phyloP scores from a whole-genome alignment of 2,329 filamentous ascomycete genomes.

The Cladorrhinum sp. region DNA sequence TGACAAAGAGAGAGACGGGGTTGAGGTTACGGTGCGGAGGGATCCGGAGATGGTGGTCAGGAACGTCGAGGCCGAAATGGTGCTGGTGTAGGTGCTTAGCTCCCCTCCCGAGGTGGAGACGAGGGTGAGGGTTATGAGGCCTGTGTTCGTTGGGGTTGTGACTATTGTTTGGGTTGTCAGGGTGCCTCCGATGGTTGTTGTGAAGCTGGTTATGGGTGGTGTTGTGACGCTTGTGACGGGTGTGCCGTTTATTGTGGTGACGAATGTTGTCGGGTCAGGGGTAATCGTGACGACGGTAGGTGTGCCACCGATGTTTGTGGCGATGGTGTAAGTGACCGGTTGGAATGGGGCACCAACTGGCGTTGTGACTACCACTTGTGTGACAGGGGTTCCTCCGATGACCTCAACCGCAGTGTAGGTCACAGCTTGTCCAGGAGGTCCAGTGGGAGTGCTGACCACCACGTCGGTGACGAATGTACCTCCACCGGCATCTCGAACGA shows the following conservation, averaged over 20 bases:
- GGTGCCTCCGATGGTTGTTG: conserved; percentile 29
- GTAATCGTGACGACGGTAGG: conserved; percentile 26
- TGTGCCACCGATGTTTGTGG: conserved; percentile 28
- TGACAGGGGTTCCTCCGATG: conserved; percentile 23
- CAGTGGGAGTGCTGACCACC: conserved; percentile 17
- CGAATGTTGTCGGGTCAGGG: conserved; percentile 25
- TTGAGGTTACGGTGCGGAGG: conserved; percentile 31
- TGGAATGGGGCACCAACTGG: conserved; percentile 19
- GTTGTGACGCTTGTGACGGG: conserved; percentile 28
- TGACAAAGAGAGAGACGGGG: conserved; percentile 24
- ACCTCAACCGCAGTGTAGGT: conserved; percentile 22
- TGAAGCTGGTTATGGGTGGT: conserved; percentile 26
- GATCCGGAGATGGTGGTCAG: conserved; percentile 30
- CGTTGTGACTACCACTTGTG: conserved; percentile 23
- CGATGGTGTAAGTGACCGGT: conserved; percentile 27
- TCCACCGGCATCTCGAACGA: conserved; percentile 13
- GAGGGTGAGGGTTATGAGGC: conserved; percentile 28
- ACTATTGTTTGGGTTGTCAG: conserved; percentile 26
- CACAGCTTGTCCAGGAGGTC: conserved; percentile 13
- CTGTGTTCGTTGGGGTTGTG: conserved; percentile 29
- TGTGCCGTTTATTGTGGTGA: conserved; percentile 27
- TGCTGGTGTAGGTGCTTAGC: conserved; percentile 28
- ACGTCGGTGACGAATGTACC: conserved; percentile 19
- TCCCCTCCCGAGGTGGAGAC: conserved; percentile 21
- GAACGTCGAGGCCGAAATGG: conserved; percentile 21